Evolutionary conservation across 1,139 yeast genomes (phyloP).

Genomic region (Blastobotrys ciferrii): DNA sequence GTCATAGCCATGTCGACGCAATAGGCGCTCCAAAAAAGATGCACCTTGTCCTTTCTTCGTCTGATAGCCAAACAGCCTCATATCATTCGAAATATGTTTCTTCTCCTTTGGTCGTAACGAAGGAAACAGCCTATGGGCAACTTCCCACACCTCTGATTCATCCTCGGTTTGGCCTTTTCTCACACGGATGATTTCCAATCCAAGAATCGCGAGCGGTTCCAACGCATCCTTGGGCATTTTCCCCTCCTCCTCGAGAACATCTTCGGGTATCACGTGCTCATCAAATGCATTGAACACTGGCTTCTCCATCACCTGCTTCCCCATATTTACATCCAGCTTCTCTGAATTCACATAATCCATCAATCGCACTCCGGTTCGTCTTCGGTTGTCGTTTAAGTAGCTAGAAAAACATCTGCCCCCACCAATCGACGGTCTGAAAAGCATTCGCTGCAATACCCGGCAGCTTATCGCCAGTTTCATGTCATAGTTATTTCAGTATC

Average conservation of each 20-base stretch:
- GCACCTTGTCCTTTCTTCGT: background rate
- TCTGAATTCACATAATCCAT: conserved; percentile 17
- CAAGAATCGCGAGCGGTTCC: conserved; percentile 5
- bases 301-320: conserved; percentile 7
- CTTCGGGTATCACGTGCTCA: conserved; percentile 14
- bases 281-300: conserved; percentile 12
- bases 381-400: background rate
- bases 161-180: background rate
- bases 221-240: conserved; percentile 4
- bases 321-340: conserved; percentile 14
- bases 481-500: background rate
- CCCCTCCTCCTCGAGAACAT: background rate
- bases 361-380: conserved; percentile 10
- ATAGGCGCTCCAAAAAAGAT: background rate
- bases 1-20: conserved; percentile 15
- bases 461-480: background rate
- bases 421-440: background rate
- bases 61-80: background rate
- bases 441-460: background rate
- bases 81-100: conserved; percentile 4
- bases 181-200: background rate
- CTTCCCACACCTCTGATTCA: background rate
- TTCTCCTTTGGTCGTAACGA: background rate
- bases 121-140: conserved; percentile 3
- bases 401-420: background rate